Base-by-base conservation (phyloP, 225 moss, liverwort and hornwort genomes). In the Lunularia cruciata region DNA sequence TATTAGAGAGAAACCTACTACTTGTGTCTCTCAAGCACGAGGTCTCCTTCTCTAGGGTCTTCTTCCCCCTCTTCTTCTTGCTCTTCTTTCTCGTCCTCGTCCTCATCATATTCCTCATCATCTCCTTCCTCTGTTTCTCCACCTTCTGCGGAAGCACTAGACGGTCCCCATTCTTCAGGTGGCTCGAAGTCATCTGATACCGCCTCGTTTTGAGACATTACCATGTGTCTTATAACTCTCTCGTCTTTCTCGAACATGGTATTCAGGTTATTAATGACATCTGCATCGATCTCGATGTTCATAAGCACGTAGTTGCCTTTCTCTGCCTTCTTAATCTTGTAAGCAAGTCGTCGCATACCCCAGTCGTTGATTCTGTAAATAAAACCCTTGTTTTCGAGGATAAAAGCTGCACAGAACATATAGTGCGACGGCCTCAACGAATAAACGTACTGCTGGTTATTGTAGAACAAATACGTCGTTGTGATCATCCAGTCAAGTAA, bases 271-370 rank as follows among this genome's bases (percentile, higher is more conserved):
- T 98, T 98, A 55, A 91, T 80, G 27, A 84, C 79, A 15, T 85
- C 71, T 16, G 87, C 74, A 16, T 59, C 75, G 51, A 98, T 81
- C 76, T 98, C 90, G 33, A 98, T 73, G 72, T 98, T 98, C 92
- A 98, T 93, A 2, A 93, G 96, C 65, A 98, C 83, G 46, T 98
- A 98, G 60, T 98, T 89, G 0, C 93, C 96, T 80, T 61, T 84
- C 3, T 75, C 74, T 16, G 74, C 79, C 65, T 98, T 98, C 83
- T 87, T 92, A 13, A 98, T 84, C 42, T 84, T 86, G 78, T 98
- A 98, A 0, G 90, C 90, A 51, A 93, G 77, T 16, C 73, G 84
- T 54, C 92, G 78, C 53, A 98, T 31, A 22, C 96, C 96, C 96
- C 90, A 98, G 63, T 92, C 86, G 69, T 92, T 88, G 69, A 98